Base-by-base conservation (phyloP, 257 asterid species). In the Capsicum rhomboideum region DNA sequence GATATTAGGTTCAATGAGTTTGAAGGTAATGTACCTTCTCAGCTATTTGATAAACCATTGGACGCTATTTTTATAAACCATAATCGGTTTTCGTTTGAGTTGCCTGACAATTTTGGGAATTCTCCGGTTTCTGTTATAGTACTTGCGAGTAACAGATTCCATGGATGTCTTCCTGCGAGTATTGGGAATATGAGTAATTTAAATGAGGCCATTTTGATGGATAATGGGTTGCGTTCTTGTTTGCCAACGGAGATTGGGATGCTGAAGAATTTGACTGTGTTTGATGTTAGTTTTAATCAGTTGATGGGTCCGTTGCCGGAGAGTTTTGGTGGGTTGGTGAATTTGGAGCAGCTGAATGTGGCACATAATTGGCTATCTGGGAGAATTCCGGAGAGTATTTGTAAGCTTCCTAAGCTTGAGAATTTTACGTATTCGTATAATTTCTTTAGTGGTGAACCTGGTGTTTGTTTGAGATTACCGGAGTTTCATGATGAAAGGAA, bases 51-150 rank as follows among this genome's bases (percentile, higher is more conserved):
- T 83, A 93, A 90, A 64, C 95, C 97, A 1, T 59, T 94, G 86
- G 98, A 94, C 52, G 98, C 98, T 2, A 93, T 94, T 3, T 94
- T 94, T 85, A 94, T 94, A 59, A 94, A 94, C 66, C 92, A 94
- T 85, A 94, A 94, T 82, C 85, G 98, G 52, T 94, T 94, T 59
- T 50, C 88, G 40, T 94, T 94, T 26, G 98, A 93, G 85, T 84
- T 93, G 87, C 98, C 98, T 1, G 98, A 92, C 31, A 94, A 94
- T 82, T 94, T 94, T 23, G 98, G 98, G 0, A 94, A 94, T 84
- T 94, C 98, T 6, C 98, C 98, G 26, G 98, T 94, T 4, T 94
- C 98, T 0, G 98, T 94, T 28, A 92, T 94, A 56, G 98, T 94
- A 2, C 54, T 94, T 20, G 97, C 97, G 2, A 91, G 89, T 86